Percentiles rank a stretch among this genome's conserved stretches.
These are phyloP conservation scores for Flaveria bidentis DNA, from an alignment of 129 eudicot genomes.

Conservation along the genomic window DNA sequence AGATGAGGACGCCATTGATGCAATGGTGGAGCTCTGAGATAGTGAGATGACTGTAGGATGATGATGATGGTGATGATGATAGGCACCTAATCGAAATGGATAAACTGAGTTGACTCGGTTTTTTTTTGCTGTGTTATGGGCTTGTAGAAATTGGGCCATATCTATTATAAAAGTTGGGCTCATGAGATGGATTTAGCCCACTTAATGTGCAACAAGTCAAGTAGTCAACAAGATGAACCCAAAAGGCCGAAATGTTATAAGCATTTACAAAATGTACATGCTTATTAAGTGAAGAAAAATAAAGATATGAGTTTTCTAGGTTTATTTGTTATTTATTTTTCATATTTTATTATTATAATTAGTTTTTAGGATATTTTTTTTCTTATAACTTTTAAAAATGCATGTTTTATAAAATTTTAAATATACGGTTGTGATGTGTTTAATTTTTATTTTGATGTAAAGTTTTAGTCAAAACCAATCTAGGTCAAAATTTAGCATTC, in stretches of 20 bases:
- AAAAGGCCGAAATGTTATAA: background rate
- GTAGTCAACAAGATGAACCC: background rate
- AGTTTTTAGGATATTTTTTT: no score
- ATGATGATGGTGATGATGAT: conserved; percentile 5
- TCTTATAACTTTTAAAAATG: no score
- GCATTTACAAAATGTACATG: no score
- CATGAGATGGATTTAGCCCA: background rate
- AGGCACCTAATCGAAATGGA: conserved; percentile 25
- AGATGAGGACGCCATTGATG: conserved; percentile 60
- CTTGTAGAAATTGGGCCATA: conserved; percentile 2
- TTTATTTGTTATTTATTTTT: no score
- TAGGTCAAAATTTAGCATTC: no score
- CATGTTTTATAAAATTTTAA: no score
- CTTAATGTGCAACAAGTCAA: background rate
- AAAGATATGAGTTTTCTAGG: no score
- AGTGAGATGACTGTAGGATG: background rate
- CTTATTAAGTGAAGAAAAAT: no score
- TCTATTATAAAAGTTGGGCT: background rate
- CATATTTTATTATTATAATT: no score
- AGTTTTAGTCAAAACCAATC: no score
- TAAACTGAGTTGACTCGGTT: conserved; percentile 41
- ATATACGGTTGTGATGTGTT: no score
- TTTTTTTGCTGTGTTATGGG: background rate
- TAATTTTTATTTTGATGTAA: no score
- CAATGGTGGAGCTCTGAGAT: background rate